Conservation (phyloP, 768 basidiomycete species). For the Hebeloma cylindrosporum region DNA sequence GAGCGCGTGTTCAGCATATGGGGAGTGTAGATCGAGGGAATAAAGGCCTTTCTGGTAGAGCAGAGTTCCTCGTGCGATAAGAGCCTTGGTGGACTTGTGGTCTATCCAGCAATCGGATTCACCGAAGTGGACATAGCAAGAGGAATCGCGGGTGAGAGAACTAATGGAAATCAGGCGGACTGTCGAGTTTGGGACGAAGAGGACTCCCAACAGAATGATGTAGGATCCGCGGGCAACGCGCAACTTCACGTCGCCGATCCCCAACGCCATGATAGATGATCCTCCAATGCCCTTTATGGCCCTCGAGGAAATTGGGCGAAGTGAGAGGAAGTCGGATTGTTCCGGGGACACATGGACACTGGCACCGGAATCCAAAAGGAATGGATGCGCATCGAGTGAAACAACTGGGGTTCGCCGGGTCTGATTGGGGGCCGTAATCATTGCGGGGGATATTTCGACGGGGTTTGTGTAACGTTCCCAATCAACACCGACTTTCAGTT, state of each 20-base stretch:
- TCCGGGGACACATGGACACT: constrained; percentile 25
- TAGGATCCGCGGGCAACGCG: neutral
- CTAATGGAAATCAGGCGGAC: constrained; percentile 20
- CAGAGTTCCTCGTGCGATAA: constrained; percentile 16
- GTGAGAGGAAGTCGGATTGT: constrained; percentile 22
- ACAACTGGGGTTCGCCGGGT: neutral
- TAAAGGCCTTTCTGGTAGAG: constrained; percentile 19
- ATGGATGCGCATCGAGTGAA: constrained; percentile 2
- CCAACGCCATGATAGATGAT: constrained; percentile 22
- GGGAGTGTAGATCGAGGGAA: constrained; percentile 8
- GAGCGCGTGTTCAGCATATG: constrained; percentile 18
- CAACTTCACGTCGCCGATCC: constrained; percentile 24
- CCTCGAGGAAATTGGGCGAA: constrained; percentile 22
- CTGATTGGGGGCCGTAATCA: constrained; percentile 1
- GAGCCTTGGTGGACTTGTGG: constrained; percentile 8
- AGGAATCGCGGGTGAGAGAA: constrained; percentile 12
- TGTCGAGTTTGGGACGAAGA: constrained; percentile 2
- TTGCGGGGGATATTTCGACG: no score
- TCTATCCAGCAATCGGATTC: constrained; percentile 9
- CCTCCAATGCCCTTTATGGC: constrained; percentile 29
- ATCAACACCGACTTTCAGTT: constrained; percentile 9
- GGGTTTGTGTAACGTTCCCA: constrained; percentile 6
- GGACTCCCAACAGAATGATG: constrained; percentile 3
- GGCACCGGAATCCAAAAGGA: constrained; percentile 30
- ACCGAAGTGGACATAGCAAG: constrained; percentile 19